These are phyloP conservation scores for Trichosporon ovoides DNA, from an alignment of 1,284 basidiomycete genomes.

Conservation along the genomic window DNA sequence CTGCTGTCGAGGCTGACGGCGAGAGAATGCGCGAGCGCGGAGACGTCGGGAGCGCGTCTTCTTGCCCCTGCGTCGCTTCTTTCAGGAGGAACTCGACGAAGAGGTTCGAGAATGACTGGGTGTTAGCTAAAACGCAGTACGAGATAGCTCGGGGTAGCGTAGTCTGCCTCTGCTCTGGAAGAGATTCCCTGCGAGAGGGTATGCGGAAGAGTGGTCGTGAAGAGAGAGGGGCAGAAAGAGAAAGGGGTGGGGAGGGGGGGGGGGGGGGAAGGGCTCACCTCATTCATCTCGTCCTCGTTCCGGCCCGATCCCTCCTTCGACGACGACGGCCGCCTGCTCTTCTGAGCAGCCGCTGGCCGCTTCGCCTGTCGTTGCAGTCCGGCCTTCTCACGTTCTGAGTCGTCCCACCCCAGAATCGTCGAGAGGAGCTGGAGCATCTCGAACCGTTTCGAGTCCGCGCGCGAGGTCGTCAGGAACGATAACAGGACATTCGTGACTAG, in stretches of 20 bases:
- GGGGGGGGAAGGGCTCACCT: conserved; percentile 43
- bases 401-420: conserved; percentile 84
- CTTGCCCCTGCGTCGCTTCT: conserved; percentile 59
- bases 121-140: too few relatives aligned
- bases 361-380: conserved; percentile 63
- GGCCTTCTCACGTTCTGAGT: conserved; percentile 81
- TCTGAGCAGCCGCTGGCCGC: conserved; percentile 52
- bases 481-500: conserved; percentile 92
- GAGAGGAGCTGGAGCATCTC: conserved; percentile 89
- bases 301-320: conserved; percentile 51
- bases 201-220: too few relatives aligned
- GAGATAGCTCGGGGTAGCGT: too few relatives aligned
- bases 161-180: too few relatives aligned
- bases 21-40: neutral
- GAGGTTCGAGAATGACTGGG: conserved; percentile 81
- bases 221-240: too few relatives aligned
- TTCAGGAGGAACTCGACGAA: conserved; percentile 95
- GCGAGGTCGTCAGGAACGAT: conserved; percentile 83
- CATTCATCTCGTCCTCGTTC: conserved; percentile 48
- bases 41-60: neutral
- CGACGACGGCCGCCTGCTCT: conserved; percentile 62
- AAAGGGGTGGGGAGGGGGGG: too few relatives aligned
- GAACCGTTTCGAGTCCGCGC: conserved; percentile 88
- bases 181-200: too few relatives aligned
- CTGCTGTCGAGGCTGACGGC: neutral